Evolutionary conservation across 768 basidiomycete species (phyloP).

Genomic region (Suillus variegatus): DNA sequence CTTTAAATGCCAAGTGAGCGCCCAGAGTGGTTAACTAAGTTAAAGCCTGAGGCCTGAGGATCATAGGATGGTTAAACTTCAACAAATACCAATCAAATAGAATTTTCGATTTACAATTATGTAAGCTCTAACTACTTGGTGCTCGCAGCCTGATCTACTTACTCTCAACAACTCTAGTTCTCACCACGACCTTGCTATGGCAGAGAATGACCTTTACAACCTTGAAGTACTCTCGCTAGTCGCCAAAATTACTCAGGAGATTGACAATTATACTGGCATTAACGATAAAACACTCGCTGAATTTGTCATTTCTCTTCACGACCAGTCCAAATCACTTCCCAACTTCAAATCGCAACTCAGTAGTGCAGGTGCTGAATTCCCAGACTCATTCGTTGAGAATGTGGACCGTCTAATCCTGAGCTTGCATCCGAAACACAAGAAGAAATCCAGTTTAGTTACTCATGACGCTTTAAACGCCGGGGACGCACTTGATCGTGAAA

Average conservation of each 20-base stretch:
- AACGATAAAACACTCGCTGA: slow-evolving; percentile 95
- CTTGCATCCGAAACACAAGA: slow-evolving; percentile 96
- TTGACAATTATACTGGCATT: slow-evolving; percentile 81
- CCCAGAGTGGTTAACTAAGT: neutral
- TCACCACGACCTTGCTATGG: slow-evolving; percentile 42
- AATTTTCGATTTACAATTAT: no score
- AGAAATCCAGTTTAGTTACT: slow-evolving; percentile 43
- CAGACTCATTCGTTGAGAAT: slow-evolving; percentile 88
- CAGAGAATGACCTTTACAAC: slow-evolving; percentile 80
- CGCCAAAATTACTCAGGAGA: slow-evolving; percentile 89
- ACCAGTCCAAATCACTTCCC: slow-evolving; percentile 71
- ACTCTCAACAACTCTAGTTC: slow-evolving; percentile 8
- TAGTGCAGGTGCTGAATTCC: slow-evolving; percentile 79
- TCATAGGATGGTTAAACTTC: no score
- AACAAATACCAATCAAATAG: no score
- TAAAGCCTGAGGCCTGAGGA: neutral
- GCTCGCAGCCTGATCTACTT: no score
- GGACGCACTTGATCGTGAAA: slow-evolving; percentile 45
- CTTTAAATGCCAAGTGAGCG: slow-evolving; percentile 2
- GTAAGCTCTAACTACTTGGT: no score
- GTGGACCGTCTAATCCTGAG: slow-evolving; percentile 93
- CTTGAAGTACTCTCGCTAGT: slow-evolving; percentile 93
- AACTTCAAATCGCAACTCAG: slow-evolving; percentile 83
- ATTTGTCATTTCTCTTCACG: slow-evolving; percentile 91
- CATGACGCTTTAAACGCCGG: slow-evolving; percentile 37